phyloP scores from a whole-genome alignment of 2,329 filamentous ascomycete genomes.

The Trichoderma harzianum region DNA sequence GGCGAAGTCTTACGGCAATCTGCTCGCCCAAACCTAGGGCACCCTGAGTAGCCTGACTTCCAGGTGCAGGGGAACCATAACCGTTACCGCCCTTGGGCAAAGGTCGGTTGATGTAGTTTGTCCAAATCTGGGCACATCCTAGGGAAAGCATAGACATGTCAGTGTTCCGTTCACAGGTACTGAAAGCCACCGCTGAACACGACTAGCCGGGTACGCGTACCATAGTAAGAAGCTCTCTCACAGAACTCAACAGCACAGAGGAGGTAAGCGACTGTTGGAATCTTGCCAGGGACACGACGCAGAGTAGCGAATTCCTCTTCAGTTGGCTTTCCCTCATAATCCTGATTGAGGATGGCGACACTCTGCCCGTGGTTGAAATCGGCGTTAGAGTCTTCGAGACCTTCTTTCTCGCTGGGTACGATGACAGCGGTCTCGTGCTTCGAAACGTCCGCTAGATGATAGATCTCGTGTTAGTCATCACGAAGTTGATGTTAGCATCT shows the following conservation, averaged over 20 bases:
- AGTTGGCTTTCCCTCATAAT: constrained; percentile 41
- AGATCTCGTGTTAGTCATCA: background rate
- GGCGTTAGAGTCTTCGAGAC: background rate
- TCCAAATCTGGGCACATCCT: background rate
- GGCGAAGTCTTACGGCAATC: background rate
- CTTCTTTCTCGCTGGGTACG: background rate
- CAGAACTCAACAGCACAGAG: constrained; percentile 59
- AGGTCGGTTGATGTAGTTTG: constrained; percentile 27
- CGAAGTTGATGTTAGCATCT: background rate
- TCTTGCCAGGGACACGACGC: constrained; percentile 48
- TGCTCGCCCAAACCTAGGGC: constrained; percentile 53
- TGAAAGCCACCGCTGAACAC: constrained; percentile 36
- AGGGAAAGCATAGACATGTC: background rate
- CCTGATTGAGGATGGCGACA: background rate
- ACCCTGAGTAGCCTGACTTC: constrained; percentile 49
- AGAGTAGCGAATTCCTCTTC: constrained; percentile 52
- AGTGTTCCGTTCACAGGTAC: background rate
- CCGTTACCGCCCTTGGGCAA: constrained; percentile 50
- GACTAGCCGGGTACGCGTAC: constrained; percentile 31
- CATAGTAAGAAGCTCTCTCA: constrained; percentile 60
- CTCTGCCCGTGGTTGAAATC: background rate
- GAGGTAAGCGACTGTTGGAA: constrained; percentile 52
- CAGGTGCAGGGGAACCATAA: constrained; percentile 23
- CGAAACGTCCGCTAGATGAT: background rate
- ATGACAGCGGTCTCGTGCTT: background rate